These are phyloP conservation scores for Neurospora africana DNA, from an alignment of 495 filamentous ascomycete genomes.

Conservation along the genomic window DNA sequence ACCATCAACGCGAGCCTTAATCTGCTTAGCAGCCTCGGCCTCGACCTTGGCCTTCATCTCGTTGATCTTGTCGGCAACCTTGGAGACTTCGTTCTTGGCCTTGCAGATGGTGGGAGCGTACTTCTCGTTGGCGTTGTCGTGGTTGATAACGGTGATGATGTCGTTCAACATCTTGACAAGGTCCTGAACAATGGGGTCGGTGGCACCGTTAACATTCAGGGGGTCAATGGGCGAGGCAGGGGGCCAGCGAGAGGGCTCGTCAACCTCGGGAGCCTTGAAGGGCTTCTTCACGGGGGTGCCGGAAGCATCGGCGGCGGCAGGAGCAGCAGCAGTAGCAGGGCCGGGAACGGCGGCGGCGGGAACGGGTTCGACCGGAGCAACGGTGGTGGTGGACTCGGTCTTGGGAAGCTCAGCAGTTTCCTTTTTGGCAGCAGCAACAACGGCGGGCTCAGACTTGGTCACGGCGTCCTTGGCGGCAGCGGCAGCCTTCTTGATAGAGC, in stretches of 20 bases:
- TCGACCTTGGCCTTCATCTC: conserved; percentile 55
- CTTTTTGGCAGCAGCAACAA: conserved; percentile 28
- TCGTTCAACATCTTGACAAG: conserved; percentile 93
- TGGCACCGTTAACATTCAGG: conserved; percentile 57
- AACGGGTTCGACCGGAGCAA: neutral
- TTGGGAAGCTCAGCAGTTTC: conserved; percentile 16
- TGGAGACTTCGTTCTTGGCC: conserved; percentile 73
- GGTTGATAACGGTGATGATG: conserved; percentile 85
- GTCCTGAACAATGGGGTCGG: conserved; percentile 82
- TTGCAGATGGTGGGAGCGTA: conserved; percentile 66
- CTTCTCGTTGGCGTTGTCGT: conserved; percentile 60
- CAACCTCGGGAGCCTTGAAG: conserved; percentile 44
- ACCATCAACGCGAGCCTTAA: conserved; percentile 51
- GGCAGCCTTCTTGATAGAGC: conserved; percentile 27
- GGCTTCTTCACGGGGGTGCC: conserved; percentile 7
- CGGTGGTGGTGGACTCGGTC: conserved; percentile 1
- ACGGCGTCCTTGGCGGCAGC: conserved; percentile 21
- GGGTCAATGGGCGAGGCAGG: conserved; percentile 61
- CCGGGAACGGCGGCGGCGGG: conserved; percentile 5
- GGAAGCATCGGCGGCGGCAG: conserved; percentile 1
- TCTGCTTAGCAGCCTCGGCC: conserved; percentile 64
- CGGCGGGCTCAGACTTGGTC: conserved; percentile 16
- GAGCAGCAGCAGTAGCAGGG: conserved; percentile 5
- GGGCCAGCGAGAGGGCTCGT: conserved; percentile 49
- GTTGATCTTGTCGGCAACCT: conserved; percentile 62